Evolutionary conservation across 1,284 basidiomycete genomes (phyloP), one percentile per base, ranked within the genome.

Genomic region (Pyrrhoderma lamaoense): DNA sequence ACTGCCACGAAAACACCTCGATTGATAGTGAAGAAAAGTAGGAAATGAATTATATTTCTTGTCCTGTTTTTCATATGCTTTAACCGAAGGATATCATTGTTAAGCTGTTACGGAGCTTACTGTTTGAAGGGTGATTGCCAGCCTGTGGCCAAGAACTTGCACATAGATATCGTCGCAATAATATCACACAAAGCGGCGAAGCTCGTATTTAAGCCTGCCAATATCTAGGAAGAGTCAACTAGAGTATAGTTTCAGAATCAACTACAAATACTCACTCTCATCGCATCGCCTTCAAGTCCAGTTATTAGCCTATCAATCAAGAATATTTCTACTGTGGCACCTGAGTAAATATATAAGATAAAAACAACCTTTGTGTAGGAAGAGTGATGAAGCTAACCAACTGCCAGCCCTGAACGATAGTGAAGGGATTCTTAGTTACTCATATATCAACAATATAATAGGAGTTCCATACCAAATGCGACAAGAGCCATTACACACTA

Each of bases 21-120:
- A 23, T 54, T 54, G 35, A 54, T 47, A 23, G 35, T 42, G 36
- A 50, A 37, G 21, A 54, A 50, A 11, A 54, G 18, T 14, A 54
- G 11, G 19, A 38, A 46, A 3, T 27, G n/a, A 11, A 54, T 22
- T 19, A 54, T 51, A 14, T 21, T 25, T 18, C 37, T 50, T n/a
- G 53, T 54, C 25, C 53, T 54, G 36, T 23, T 13, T 27, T 3
- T 18, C 27, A 31, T 5, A 31, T 31, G 5, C 27, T 31, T 5
- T 5, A 31, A 31, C 27, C 5, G 27, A 5, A 31, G 27, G 11
- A 31, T 31, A 31, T 31, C 27, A n/a, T n/a, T n/a, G n/a, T n/a
- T n/a, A n/a, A n/a, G n/a, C n/a, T n/a, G n/a, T n/a, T n/a, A n/a
- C n/a, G n/a, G n/a, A n/a, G n/a, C 43, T 46, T 18, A 52, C 51